Evolutionary conservation across 768 basidiomycete species (phyloP), one percentile per base, ranked within the genome.

Genomic region (Lactifluus subvellereus): DNA sequence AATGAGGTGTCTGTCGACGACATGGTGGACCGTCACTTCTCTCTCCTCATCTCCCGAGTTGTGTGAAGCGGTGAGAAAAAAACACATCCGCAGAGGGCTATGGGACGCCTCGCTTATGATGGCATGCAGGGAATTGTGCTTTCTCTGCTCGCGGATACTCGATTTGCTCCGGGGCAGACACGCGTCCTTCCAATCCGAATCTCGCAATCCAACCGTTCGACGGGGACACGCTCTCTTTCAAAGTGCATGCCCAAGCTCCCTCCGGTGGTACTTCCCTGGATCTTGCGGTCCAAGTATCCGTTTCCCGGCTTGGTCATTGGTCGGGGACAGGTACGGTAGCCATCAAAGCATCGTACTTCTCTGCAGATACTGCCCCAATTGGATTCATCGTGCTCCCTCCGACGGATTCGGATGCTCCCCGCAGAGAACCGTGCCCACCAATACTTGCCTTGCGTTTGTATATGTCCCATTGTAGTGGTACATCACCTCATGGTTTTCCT

Each of bases 361-460:
- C 77, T 64, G 78, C 78, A 5, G 69, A 71, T 14, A 79, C 81
- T 2, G 82, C 78, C 69, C 84, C 88, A 0, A 83, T 83, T 10
- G 68, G 74, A 2, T 90, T 89, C 71, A 33, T 81, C 5, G 82
- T 76, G n/a, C 75, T 83, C 1, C 83, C 88, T 4, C 88, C 89
- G 4, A 67, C 70, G 33, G 58, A 73, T n/a, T 68, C 67, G 16
- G 75, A 76, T 42, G 16, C 35, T n/a, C 13, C 30, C 14, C 27
- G 51, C 0, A 67, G 68, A n/a, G 61, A 57, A 1, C 69, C 72
- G n/a, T 69, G 73, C 38, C 78, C 84, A 10, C 84, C 85, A 0
- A 79, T 89, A 35, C 69, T 89, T 38, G 83, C 85, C 32, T 74
- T 93, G 61, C 86, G 89, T 64, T 18, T 27, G 63, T 60, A 66